These are phyloP conservation scores for Fusarium sp. DNA, from an alignment of 2,329 filamentous ascomycete genomes.

Conservation along the genomic window DNA sequence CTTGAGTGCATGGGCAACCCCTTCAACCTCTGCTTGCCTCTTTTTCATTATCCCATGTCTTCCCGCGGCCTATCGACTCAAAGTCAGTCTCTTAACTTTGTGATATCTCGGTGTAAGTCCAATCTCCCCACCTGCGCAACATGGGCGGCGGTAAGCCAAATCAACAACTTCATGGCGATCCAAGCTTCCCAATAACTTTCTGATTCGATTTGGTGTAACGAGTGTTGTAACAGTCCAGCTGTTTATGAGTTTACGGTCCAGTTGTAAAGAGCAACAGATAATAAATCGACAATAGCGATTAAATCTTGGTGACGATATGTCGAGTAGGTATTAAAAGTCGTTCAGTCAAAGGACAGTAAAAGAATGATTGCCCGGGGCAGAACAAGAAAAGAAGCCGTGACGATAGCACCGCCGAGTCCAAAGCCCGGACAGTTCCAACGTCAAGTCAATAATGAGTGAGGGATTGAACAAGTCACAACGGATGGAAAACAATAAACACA, in stretches of 20 bases:
- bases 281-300: conserved; percentile 2
- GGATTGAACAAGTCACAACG: conserved; percentile 32
- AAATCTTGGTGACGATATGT: not conserved
- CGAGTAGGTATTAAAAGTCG: conserved; percentile 16
- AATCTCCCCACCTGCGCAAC: conserved; percentile 35
- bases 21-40: conserved; percentile 33
- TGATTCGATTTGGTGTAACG: conserved; percentile 17
- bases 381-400: conserved; percentile 29
- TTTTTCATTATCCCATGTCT: conserved; percentile 31
- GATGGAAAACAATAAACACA: conserved; percentile 23
- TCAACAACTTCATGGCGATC: conserved; percentile 29
- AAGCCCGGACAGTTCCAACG: conserved; percentile 30
- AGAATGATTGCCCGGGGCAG: conserved; percentile 44
- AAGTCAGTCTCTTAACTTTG: conserved; percentile 2
- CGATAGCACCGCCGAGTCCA: conserved; percentile 27
- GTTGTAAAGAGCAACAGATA: conserved; percentile 25
- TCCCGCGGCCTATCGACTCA: conserved; percentile 33
- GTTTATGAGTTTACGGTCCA: conserved; percentile 17
- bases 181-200: not conserved
- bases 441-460: conserved; percentile 30
- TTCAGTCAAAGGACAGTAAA: conserved; percentile 13
- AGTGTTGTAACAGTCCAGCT: conserved; percentile 47
- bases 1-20: conserved; percentile 17
- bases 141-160: conserved; percentile 38
- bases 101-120: not conserved